Conservation (phyloP, 495 filamentous ascomycete species). For the Filosporella fistucella region DNA sequence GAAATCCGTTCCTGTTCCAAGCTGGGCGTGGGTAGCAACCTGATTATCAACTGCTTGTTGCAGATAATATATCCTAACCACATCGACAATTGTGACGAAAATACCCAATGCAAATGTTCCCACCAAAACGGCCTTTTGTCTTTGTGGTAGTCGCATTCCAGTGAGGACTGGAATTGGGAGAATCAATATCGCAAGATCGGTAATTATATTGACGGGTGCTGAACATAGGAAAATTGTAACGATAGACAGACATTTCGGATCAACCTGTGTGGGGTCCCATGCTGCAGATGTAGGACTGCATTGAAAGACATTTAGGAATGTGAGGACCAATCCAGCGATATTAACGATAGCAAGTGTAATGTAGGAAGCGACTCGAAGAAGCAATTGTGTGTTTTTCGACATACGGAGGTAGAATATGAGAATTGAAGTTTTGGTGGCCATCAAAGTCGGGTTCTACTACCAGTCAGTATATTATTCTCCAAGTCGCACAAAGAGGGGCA, state of each 20-base stretch:
- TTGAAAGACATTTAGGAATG: constrained; percentile 84
- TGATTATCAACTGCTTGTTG: constrained; percentile 55
- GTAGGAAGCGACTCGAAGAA: constrained; percentile 24
- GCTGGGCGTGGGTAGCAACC: constrained; percentile 24
- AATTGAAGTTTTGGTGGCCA: constrained; percentile 88
- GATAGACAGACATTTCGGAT: constrained; percentile 24
- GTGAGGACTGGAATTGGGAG: constrained; percentile 76
- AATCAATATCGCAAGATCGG: constrained; percentile 23
- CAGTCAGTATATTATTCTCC: constrained; percentile 11
- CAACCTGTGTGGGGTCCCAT: background rate
- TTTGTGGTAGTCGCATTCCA: constrained; percentile 72
- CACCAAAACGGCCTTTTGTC: constrained; percentile 80
- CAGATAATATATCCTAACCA: constrained; percentile 84
- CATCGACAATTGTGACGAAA: constrained; percentile 84
- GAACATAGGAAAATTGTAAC: constrained; percentile 24
- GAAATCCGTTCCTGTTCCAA: constrained; percentile 28
- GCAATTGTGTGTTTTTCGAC: constrained; percentile 18
- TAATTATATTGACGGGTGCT: constrained; percentile 26
- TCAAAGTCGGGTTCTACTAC: constrained; percentile 79
- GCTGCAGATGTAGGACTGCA: constrained; percentile 65
- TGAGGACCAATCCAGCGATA: constrained; percentile 61
- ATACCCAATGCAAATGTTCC: constrained; percentile 78
- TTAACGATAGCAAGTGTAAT: constrained; percentile 24
- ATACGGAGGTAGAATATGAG: constrained; percentile 51
- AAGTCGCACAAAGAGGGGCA: background rate